These are phyloP conservation scores for Neurospora sp. DNA, from an alignment of 495 filamentous ascomycete species.

Conservation along the genomic window DNA sequence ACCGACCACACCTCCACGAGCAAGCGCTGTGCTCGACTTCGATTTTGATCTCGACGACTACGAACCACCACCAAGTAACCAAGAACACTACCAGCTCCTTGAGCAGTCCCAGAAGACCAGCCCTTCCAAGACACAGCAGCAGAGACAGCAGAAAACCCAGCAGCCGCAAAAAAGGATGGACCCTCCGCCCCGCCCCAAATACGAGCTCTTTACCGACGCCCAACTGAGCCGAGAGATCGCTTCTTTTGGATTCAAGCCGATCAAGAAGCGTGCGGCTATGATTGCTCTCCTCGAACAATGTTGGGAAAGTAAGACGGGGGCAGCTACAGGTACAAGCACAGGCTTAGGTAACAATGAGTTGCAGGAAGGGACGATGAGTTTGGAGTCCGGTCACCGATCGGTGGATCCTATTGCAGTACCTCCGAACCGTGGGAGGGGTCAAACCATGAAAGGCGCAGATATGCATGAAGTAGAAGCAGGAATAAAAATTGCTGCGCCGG, in stretches of 20 bases:
- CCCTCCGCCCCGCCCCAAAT: constrained; percentile 42
- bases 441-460: not conserved
- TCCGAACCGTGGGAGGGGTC: not conserved
- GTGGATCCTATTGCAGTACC: not conserved
- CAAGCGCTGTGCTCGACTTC: not conserved
- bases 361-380: not conserved
- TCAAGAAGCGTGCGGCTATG: constrained; percentile 61
- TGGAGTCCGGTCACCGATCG: not conserved
- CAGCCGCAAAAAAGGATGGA: constrained; percentile 11
- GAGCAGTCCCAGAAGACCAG: constrained; percentile 8
- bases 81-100: constrained; percentile 19
- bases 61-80: constrained; percentile 24
- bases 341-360: not conserved
- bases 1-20: not conserved
- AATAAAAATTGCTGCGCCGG: not conserved
- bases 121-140: not conserved
- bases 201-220: constrained; percentile 50
- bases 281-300: constrained; percentile 62
- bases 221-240: constrained; percentile 53
- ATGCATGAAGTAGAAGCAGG: not conserved
- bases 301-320: constrained; percentile 46
- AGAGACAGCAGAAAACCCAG: not conserved
- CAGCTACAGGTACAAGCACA: not conserved
- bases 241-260: constrained; percentile 63
- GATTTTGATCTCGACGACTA: constrained; percentile 2